Evolutionary conservation across 257 asterid species (phyloP), one percentile per base, ranked within the genome.

Genomic region (Solanum rostratum): DNA sequence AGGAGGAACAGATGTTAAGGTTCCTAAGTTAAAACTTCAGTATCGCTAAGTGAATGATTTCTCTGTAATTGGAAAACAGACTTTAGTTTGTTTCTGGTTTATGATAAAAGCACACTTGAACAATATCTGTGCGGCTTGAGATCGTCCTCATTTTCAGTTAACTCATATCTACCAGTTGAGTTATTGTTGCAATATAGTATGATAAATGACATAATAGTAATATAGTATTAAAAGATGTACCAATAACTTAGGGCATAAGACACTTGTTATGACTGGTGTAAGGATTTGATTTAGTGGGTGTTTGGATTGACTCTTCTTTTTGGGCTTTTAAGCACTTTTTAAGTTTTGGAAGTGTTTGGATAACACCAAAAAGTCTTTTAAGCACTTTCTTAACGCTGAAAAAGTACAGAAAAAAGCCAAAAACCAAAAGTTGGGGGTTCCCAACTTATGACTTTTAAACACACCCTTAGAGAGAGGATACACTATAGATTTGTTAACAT

Each of bases 1-100:
- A 12, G 99, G 99, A 43, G 99, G 99, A 88, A 96, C 99, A 69
- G 98, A 95, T 88, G 98, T 96, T 62, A 96, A 96, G 99, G 99
- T 96, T 86, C 24, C 81, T 50, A 83, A 30, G 46, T 50, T 83
- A 50, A 63, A 78, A 52, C 52, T 84, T 84, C 68, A 60, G 37
- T 33, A 78, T 65, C 80, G 1, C 39, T 27, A 63, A 22, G 8
- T 76, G 81, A 74, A 14, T 24, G 20, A 46, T 46, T 74, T 74
- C 13, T 19, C 59, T 16, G 49, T 10, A 49, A 27, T 76, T 76
- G 82, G 45, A 27, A 49, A 76, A 39, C 57, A 2, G 7, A 27
- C 22, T 69, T 71, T 76, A 50, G 30, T 50, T 49, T 76, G 27
- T 76, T 27, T 76, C 82, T 49, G 63, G 82, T 76, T 18, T 27